Evolutionary conservation across 1,139 yeast species (phyloP).

Genomic region (Candida tunisiensis): DNA sequence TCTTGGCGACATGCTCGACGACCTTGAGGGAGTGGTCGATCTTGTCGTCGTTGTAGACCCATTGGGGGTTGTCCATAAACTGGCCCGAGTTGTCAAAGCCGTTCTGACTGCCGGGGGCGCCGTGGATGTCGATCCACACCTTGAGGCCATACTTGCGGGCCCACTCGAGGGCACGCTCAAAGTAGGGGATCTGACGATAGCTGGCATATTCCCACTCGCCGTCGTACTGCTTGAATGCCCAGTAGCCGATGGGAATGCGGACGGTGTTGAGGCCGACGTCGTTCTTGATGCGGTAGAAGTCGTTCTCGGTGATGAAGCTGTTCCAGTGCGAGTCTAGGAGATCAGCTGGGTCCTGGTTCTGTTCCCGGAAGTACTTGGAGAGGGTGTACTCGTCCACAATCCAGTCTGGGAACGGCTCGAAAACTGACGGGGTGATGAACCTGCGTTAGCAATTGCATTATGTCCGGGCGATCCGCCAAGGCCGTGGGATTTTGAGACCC

Average conservation of each 20-base stretch:
- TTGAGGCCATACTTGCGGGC: slow-evolving; percentile 42
- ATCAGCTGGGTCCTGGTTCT: slow-evolving; percentile 46
- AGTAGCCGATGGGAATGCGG: slow-evolving; percentile 87
- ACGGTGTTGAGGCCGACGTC: slow-evolving; percentile 65
- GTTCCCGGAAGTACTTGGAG: slow-evolving; percentile 31
- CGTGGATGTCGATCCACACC: slow-evolving; percentile 89
- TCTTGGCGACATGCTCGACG: slow-evolving; percentile 25
- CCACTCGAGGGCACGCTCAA: slow-evolving; percentile 71
- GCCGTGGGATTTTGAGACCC: no score
- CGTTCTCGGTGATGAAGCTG: slow-evolving; percentile 61
- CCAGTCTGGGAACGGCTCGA: slow-evolving; percentile 30
- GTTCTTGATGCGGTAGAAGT: slow-evolving; percentile 41
- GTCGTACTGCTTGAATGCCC: slow-evolving; percentile 62
- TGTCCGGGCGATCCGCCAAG: no score
- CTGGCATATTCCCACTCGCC: slow-evolving; percentile 80
- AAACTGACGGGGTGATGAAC: slow-evolving; percentile 75
- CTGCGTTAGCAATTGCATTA: slow-evolving; percentile 27
- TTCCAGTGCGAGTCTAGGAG: slow-evolving; percentile 56
- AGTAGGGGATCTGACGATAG: slow-evolving; percentile 61
- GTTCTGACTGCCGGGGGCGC: slow-evolving; percentile 95
- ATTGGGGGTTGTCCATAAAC: slow-evolving; percentile 37
- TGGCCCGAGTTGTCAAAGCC: slow-evolving; percentile 96
- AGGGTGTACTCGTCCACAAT: slow-evolving; percentile 72
- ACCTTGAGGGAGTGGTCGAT: slow-evolving; percentile 35
- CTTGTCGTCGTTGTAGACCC: slow-evolving; percentile 30